Evolutionary conservation across 345 rosid genomes (phyloP).

Genomic region (Gossypium sturtianum): DNA sequence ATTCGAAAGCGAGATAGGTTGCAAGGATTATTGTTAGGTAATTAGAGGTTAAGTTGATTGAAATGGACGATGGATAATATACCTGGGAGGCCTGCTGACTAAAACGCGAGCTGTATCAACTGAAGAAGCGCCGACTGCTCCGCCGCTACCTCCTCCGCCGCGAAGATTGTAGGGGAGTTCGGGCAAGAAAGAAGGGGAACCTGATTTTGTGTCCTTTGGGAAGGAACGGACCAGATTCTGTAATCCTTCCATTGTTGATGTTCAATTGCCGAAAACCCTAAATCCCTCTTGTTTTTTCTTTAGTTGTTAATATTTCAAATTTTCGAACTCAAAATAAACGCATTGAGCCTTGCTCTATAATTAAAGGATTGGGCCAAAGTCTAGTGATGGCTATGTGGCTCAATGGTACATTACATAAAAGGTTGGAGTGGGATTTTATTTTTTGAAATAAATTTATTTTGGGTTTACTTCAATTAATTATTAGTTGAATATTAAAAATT

Average conservation of each 20-base stretch:
- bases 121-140: conserved; percentile 12
- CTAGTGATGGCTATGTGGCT: background rate
- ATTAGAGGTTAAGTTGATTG: background rate
- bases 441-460: too few relatives aligned
- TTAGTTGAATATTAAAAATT: too few relatives aligned
- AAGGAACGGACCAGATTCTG: conserved; percentile 32
- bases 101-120: conserved; percentile 34
- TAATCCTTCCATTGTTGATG: conserved; percentile 42
- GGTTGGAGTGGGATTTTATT: too few relatives aligned
- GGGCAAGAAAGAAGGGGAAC: conserved; percentile 28
- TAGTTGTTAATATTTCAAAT: too few relatives aligned
- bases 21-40: background rate
- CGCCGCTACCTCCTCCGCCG: conserved; percentile 16
- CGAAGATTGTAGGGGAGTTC: conserved; percentile 26
- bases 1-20: background rate
- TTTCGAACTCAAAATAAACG: background rate
- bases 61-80: conserved; percentile 6
- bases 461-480: too few relatives aligned
- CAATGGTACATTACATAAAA: too few relatives aligned
- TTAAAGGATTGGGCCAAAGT: background rate
- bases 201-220: conserved; percentile 32
- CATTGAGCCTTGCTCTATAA: background rate
- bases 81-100: conserved; percentile 50
- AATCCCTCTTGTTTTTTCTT: background rate
- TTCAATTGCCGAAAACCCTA: background rate